phyloP scores from a whole-genome alignment of 495 filamentous ascomycete species.

The Talaromyces proteolyticus region DNA sequence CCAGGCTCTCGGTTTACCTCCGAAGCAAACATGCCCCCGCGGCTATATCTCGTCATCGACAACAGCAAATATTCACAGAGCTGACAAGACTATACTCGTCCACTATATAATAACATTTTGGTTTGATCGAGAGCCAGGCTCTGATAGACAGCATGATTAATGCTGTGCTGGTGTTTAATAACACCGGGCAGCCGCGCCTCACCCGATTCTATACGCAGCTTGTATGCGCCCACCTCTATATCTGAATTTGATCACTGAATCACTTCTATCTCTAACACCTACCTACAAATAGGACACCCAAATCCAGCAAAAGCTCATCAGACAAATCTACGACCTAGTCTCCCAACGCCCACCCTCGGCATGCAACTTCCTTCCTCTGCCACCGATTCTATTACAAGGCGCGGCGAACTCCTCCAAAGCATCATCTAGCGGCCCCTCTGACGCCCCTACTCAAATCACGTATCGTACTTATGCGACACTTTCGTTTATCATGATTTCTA shows the following conservation, averaged over 20 bases:
- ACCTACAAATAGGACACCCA: slow-evolving; percentile 65
- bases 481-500: slow-evolving; percentile 96
- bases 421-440: slow-evolving; percentile 61
- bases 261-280: not conserved
- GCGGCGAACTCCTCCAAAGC: slow-evolving; percentile 52
- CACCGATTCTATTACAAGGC: slow-evolving; percentile 58
- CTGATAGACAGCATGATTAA: slow-evolving; percentile 74
- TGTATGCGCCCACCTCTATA: slow-evolving; percentile 34
- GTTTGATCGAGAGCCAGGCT: not conserved
- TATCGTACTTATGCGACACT: slow-evolving; percentile 98
- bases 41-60: too few relatives aligned
- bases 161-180: slow-evolving; percentile 98
- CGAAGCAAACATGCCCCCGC: too few relatives aligned
- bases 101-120: too few relatives aligned
- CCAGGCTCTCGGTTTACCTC: too few relatives aligned
- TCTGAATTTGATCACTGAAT: not conserved
- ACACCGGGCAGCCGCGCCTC: slow-evolving; percentile 88
- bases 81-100: too few relatives aligned
- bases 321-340: slow-evolving; percentile 96
- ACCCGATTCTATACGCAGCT: slow-evolving; percentile 99
- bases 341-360: slow-evolving; percentile 78
- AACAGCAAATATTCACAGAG: too few relatives aligned
- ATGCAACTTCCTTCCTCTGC: slow-evolving; percentile 93
- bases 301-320: slow-evolving; percentile 92
- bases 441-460: slow-evolving; percentile 90